Percentiles rank a stretch among this genome's conserved stretches.
Conservation (phyloP, 192 early-diverging fungal species). For the Coemansia sp. region DNA sequence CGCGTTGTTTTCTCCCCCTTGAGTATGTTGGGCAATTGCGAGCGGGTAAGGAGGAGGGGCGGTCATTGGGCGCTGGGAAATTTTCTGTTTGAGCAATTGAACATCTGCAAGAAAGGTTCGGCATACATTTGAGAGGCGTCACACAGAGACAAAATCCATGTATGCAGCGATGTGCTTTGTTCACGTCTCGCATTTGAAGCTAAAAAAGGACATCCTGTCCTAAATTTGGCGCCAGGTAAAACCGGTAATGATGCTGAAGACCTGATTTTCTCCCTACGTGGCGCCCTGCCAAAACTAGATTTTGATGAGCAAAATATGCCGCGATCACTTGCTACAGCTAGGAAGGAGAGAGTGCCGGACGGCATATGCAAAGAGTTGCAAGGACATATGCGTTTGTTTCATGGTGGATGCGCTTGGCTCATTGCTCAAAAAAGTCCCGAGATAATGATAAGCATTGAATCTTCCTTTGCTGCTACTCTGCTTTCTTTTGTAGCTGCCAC, state of each 20-base stretch:
- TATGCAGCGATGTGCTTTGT: background rate
- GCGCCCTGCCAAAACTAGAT: background rate
- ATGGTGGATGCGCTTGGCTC: background rate
- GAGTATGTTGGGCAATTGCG: conserved; percentile 1
- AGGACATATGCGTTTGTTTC: background rate
- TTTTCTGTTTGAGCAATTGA: background rate
- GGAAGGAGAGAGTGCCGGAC: background rate
- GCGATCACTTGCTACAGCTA: background rate
- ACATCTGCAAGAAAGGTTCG: background rate
- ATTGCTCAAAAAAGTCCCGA: conserved; percentile 1
- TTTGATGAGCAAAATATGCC: background rate
- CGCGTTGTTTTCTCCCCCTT: background rate
- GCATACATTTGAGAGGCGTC: background rate
- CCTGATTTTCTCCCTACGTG: background rate
- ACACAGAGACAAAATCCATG: conserved; percentile 5
- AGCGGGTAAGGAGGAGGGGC: background rate
- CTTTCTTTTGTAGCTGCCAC: background rate
- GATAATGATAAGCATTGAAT: background rate
- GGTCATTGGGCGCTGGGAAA: background rate
- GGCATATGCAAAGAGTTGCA: background rate
- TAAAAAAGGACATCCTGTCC: background rate
- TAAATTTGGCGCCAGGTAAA: background rate
- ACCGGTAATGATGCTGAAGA: background rate
- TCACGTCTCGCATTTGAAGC: background rate
- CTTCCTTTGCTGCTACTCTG: background rate